Evolutionary conservation across 305 asterid species (phyloP), one percentile per base, ranked within the genome.

Genomic region (Fraxinus velutina): DNA sequence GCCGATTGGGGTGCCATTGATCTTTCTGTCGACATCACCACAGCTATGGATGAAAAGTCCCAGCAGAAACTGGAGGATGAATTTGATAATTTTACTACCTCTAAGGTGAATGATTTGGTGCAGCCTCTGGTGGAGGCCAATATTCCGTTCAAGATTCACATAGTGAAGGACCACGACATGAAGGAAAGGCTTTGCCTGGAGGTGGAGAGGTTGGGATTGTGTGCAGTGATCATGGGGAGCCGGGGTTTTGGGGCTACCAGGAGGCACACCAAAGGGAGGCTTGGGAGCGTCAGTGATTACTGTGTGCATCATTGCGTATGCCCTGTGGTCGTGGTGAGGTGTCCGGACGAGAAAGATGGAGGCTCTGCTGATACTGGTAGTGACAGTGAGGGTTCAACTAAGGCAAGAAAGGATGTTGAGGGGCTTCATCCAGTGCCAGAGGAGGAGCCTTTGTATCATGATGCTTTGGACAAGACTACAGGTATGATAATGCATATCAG

Each of bases 271-370:
- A 85, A 83, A 52, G 94, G 89, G 29, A 87, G 81, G 78, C 90
- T 91, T 27, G 95, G 95, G 82, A 91, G 95, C 37, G 95, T 91
- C 68, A 91, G 94, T 34, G 91, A 91, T 84, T 91, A 91, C 42
- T 90, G 94, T 21, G 91, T 90, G 83, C 89, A 86, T 21, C 90
- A 90, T 62, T 90, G 94, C 36, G 84, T 84, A 74, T 91, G 92
- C 66, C 92, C 94, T 12, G 94, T 91, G 73, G 90, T 91, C 76
- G 91, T 89, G 27, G 90, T 91, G 33, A 86, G 94, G 76, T 87
- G 80, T 21, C 85, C 85, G 0, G 81, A 78, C 27, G 82, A 84
- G 12, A 74, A 19, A 19, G 77, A 22, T 15, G 30, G 44, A 13
- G 84, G 66, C 39, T 68, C 39, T 68, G 75, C 75, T 68, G 17